These are phyloP conservation scores for Trichoderma sp. DNA, from an alignment of 2,329 filamentous ascomycete species.

Conservation along the genomic window DNA sequence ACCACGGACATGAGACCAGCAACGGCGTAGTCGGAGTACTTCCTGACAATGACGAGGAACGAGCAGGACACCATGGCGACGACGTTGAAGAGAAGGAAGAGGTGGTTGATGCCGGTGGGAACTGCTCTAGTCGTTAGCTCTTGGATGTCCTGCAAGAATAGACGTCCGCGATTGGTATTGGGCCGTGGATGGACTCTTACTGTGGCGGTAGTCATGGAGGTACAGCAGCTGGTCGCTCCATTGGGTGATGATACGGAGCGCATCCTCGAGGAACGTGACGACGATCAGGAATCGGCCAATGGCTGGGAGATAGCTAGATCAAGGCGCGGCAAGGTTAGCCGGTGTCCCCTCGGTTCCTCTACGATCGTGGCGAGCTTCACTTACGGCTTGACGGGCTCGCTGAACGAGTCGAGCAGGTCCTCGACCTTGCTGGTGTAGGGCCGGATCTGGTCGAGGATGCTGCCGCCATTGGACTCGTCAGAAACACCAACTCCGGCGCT, in stretches of 20 bases:
- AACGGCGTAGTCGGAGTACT: conserved; percentile 91
- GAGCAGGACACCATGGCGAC: conserved; percentile 84
- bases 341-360: background rate
- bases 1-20: conserved; percentile 88
- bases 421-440: conserved; percentile 98
- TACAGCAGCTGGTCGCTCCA: conserved; percentile 95
- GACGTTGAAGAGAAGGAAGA: conserved; percentile 91
- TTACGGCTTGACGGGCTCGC: conserved; percentile 93
- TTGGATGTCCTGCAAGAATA: conserved; percentile 29
- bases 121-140: conserved; percentile 57
- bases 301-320: conserved; percentile 78
- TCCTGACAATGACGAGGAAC: conserved; percentile 83
- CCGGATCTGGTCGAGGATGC: conserved; percentile 77
- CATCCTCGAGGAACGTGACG: conserved; percentile 97
- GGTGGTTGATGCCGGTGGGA: conserved; percentile 81
- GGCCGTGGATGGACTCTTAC: conserved; percentile 59
- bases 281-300: conserved; percentile 98
- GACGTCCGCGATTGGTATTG: background rate
- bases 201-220: conserved; percentile 87
- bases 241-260: conserved; percentile 93
- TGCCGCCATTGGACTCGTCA: conserved; percentile 59
- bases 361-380: conserved; percentile 31
- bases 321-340: conserved; percentile 15
- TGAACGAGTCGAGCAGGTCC: conserved; percentile 82
- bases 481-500: conserved; percentile 50